phyloP scores from a whole-genome alignment of 441 rosid genomes.

The Gossypium armourianum region DNA sequence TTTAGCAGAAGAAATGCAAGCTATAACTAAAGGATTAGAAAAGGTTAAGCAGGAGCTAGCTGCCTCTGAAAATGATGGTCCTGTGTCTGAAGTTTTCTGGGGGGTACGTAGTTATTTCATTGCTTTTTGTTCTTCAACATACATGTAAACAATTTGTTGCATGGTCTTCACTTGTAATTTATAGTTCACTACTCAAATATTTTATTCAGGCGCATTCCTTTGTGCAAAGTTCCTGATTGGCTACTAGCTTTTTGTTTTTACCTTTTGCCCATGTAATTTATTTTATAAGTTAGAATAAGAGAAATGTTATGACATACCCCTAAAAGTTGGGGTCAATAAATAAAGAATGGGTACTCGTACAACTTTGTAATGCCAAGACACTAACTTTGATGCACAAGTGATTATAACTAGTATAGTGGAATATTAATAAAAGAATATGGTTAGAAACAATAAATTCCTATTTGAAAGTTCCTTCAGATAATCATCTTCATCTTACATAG shows the following conservation, averaged over 20 bases:
- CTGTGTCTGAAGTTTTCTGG: constrained; percentile 78
- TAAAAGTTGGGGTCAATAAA: neutral
- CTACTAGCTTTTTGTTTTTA: neutral
- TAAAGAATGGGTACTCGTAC: neutral
- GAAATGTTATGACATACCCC: too few relatives aligned
- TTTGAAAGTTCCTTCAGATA: neutral
- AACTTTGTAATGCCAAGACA: neutral
- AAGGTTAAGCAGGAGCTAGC: constrained; percentile 74
- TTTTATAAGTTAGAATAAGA: too few relatives aligned
- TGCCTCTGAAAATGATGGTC: constrained; percentile 88
- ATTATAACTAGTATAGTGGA: constrained; percentile 1
- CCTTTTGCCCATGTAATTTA: neutral
- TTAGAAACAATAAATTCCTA: neutral
- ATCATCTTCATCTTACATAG: neutral
- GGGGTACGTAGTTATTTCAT: constrained; percentile 35
- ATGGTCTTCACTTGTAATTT: neutral
- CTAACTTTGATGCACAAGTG: neutral
- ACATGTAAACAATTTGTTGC: constrained; percentile 12
- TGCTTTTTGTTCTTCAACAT: constrained; percentile 7
- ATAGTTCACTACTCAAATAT: neutral
- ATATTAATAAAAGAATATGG: neutral
- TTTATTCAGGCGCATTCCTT: neutral
- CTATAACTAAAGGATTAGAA: constrained; percentile 86
- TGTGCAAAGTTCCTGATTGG: neutral
- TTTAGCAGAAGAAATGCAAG: constrained; percentile 97